Base-by-base conservation (phyloP, 306 rosid species). In the Rosa chinensis region DNA sequence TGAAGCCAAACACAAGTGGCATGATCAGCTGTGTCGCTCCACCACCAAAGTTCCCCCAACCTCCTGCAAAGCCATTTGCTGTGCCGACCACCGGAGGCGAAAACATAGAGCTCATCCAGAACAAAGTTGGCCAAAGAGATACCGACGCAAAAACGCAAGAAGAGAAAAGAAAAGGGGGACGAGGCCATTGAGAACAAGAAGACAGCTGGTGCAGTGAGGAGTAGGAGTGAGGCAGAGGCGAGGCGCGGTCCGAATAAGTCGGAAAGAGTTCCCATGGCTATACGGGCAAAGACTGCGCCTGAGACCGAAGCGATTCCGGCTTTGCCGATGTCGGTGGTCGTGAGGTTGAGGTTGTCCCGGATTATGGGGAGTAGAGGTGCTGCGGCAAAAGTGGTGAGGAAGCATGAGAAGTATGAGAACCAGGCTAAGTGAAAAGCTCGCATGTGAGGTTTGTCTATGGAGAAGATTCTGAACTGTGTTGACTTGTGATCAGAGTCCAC, bases 61-160 rank as follows among this genome's bases (percentile, higher is more conserved):
- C 98, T 12, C 85, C 96, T 0, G 97, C 67, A 7, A 94, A 55
- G 0, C 96, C 96, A 32, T 90, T 94, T 35, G 97, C 97, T 1
- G 88, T 42, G n/a, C 91, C 98, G 28, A 94, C 96, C 0, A 92
- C 90, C 1, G 87, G 87, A 9, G 93, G 47, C 1, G 97, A 88
- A 72, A 94, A 94, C 97, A 92, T 90, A 5, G 98, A 92, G 85
- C 94, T 94, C 98, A 92, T 94, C 98, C 94, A 94, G 88, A 90
- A 94, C 21, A 90, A 93, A 94, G 9, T 93, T 89, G 50, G 97
- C 90, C 0, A 94, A 72, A 14, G 97, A 94, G 80, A 94, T 90
- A 37, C 98, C 96, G 1, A 97, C 86, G 89, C 90, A 94, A 85
- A 94, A 94, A 0, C 97, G 86, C 10, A 81, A 92, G 2, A 92